phyloP scores from a whole-genome alignment of 2,329 filamentous ascomycete genomes.

The Aspergillus ibericus region DNA sequence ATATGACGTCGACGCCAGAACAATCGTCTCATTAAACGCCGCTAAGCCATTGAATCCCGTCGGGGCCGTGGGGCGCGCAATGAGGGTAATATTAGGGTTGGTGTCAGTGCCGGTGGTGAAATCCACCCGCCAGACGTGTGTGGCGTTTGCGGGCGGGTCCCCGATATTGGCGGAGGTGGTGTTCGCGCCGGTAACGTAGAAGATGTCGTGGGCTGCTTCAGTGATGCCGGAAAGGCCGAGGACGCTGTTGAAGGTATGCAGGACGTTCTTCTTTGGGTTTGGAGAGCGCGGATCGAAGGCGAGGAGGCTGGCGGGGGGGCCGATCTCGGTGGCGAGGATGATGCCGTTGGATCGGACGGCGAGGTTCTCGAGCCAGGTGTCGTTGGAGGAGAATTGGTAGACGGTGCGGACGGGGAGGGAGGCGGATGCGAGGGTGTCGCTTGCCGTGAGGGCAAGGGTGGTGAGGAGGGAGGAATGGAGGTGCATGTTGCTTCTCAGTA shows the following conservation, averaged over 20 bases:
- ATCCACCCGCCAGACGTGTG: not conserved
- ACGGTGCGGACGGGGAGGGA: not conserved
- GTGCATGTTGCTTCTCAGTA: not conserved
- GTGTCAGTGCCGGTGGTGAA: not conserved
- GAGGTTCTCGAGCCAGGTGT: conserved; percentile 2
- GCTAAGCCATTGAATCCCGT: not conserved
- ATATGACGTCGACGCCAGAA: not conserved
- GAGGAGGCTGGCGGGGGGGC: not conserved
- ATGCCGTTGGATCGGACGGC: not conserved
- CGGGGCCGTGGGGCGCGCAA: not conserved
- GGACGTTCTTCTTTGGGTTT: not conserved
- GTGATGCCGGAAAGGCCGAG: not conserved
- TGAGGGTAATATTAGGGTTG: not conserved
- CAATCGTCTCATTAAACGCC: not conserved
- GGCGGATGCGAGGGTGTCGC: not conserved
- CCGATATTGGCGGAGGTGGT: not conserved
- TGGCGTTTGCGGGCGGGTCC: not conserved
- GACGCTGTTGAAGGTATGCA: not conserved
- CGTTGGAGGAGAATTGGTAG: conserved; percentile 1
- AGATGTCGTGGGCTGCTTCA: conserved; percentile 1
- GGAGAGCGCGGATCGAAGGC: not conserved
- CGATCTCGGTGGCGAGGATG: not conserved
- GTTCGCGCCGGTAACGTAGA: not conserved
- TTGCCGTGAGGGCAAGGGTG: not conserved
- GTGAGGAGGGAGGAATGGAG: not conserved